Evolutionary conservation across 2,329 filamentous ascomycete species (phyloP), one percentile per base, ranked within the genome.

Genomic region (Cadophora malorum): DNA sequence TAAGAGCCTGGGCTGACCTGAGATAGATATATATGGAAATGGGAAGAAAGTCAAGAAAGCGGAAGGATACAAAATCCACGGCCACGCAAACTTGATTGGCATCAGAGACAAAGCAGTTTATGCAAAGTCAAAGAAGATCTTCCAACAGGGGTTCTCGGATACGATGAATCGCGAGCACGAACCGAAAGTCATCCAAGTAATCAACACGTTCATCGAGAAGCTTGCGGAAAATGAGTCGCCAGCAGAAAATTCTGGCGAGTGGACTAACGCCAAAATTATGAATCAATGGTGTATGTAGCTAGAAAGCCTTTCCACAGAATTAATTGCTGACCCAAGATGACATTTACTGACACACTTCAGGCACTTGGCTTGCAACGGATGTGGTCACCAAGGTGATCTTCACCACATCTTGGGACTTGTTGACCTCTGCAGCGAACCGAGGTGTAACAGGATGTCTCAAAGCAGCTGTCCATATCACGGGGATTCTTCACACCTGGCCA

Each of bases 41-140:
- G 81, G 81, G 49, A 79, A 85, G 78, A 88, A 88, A 69, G 85
- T 89, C 49, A 81, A 83, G 78, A 92, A 92, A 79, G 84, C 88
- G 64, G 84, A 88, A 72, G 91, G 91, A 79, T 92, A 92, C 3
- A 85, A 88, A 71, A 28, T 65, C 1, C 70, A 70, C 31, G 65
- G 64, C 8, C n/a, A n/a, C 19, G 45, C 33, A 10, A 91, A 91
- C 80, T 90, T 90, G 3, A 89, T 92, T 80, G 91, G 91, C 79
- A 84, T 84, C 1, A 87, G 89, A 62, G 88, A 91, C 77, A 90
- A 90, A 80, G 80, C 83, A 0, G 79, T 88, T 53, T 90, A 92
- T 74, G 88, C 88, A n/a, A 35, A 31, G n/a, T 35, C 91, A 82
- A 83, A 90, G 56, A 85, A 61, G 35, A 60, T 71, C 23, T 62